These are phyloP conservation scores for Leccinum subgranulosum DNA, from an alignment of 768 basidiomycete genomes.

Conservation along the genomic window DNA sequence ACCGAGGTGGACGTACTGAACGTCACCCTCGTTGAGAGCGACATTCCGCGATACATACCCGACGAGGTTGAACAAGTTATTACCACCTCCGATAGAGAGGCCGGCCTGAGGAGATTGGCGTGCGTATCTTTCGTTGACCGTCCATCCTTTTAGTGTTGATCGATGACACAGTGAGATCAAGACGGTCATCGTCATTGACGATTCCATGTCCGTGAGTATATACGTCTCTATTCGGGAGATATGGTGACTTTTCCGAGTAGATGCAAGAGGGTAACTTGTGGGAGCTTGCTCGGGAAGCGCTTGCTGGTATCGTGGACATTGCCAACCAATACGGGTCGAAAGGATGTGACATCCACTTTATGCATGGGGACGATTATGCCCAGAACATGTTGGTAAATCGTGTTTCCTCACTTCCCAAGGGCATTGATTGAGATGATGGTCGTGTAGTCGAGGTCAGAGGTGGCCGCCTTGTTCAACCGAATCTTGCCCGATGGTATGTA, in stretches of 20 bases:
- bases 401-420: not conserved
- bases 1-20: constrained; percentile 22
- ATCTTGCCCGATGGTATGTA: constrained; percentile 22
- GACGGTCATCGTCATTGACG: constrained; percentile 41
- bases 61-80: not conserved
- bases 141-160: constrained; percentile 1
- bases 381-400: constrained; percentile 22
- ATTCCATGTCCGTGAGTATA: constrained; percentile 36
- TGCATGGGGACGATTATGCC: constrained; percentile 34
- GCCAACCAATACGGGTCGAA: constrained; percentile 36
- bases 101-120: constrained; percentile 22
- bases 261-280: constrained; percentile 42
- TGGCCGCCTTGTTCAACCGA: constrained; percentile 24
- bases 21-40: constrained; percentile 23
- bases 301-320: constrained; percentile 39
- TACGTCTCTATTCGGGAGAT: too few species aligned
- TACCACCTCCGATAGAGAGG: constrained; percentile 20
- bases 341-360: constrained; percentile 42
- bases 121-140: constrained; percentile 12
- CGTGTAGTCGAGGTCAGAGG: constrained; percentile 21
- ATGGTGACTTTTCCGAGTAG: constrained; percentile 15
- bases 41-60: constrained; percentile 28
- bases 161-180: constrained; percentile 34
- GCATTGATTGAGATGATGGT: not conserved
- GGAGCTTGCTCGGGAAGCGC: constrained; percentile 38